Evolutionary conservation across 352 stramenopile genomes (phyloP), one percentile per base, ranked within the genome.

Genomic region (Globisporangium middletonii): DNA sequence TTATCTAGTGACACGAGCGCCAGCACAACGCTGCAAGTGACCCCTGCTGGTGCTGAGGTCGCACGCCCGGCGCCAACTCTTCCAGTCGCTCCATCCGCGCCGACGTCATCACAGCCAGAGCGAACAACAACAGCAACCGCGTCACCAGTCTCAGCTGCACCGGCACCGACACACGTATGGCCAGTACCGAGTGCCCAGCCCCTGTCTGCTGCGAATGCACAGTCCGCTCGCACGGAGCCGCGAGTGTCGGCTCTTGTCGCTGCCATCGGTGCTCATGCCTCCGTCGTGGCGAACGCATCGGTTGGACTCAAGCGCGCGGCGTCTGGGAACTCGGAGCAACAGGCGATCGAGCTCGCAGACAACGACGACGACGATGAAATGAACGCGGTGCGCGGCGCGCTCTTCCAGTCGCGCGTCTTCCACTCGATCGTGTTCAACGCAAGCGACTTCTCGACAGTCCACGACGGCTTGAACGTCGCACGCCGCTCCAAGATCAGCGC

Each of bases 401-500:
- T 62, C 30, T 78, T 75, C 37, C 65, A 71, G 59, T 76, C 75
- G 4, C 65, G 78, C 27, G 26, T 68, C 7, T 82, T 88, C 27
- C 60, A 77, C 3, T 49, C 58, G 7, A 53, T 85, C 6, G 60
- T 67, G 8, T 85, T 83, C 49, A 55, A 70, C 43, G 50, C 37
- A 11, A 53, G 56, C 16, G 78, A 88, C 55, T 88, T 86, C 35
- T 27, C 59, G 28, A 83, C 69, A 3, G 57, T 61, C 3, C 62
- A 65, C 5, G 68, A 85, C 48, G 72, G 70, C 0, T 37, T 83
- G 26, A 62, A 67, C n/a, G 53, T 74, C 8, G 75, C 76, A 16
- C 60, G 78, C 65, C 60, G 78, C 50, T 45, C 47, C 11, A 50
- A 45, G 23, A 23, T 23, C 23, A 23, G 23, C 23, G 23, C 23